Evolutionary conservation across 2,329 filamentous ascomycete species (phyloP), one percentile per base, ranked within the genome.

Genomic region (Pochonia chlamydosporia): DNA sequence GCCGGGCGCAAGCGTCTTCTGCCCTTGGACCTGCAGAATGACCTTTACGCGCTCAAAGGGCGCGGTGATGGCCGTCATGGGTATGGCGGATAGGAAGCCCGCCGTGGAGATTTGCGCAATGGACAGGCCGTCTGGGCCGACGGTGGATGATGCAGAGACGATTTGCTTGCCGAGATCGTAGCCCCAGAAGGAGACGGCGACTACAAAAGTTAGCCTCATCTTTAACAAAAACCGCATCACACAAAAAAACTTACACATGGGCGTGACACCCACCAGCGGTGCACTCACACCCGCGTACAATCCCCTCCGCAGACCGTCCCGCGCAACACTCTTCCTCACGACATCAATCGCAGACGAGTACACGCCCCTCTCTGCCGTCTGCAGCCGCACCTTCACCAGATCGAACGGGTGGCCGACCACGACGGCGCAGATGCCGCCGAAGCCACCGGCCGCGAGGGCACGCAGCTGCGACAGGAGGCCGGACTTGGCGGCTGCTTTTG

Each of bases 41-140:
- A 99, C 92, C 72, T 99, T 99, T 59, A 99, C 90, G 62, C 93
- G 92, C 78, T 99, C 93, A 66, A 99, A 97, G 51, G 93, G 93
- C 4, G 93, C 93, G n/a, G 93, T 97, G 73, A 99, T 96, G 68
- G 89, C 71, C 4, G 93, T 99, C 89, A 95, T 95, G 61, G 93
- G 93, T 50, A 99, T 87, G 51, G 93, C 93, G 63, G 89, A 95
- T 80, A 99, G 95, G 81, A 96, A 96, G 54, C 93, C 93, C 13
- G 93, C 93, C 30, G 89, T 81, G 28, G 89, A 93, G 69, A 95
- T 84, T 68, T 99, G 93, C 37, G 76, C 86, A 62, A 96, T 90
- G 49, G 84, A 82, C 71, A 88, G 89, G 67, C 89, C 82, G 55
- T 83, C 74, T 45, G 85, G 81, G 20, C 74, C 75, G 49, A 84